Conservation (phyloP, 169 alveolate species). For the Eimeria falciformis region DNA sequence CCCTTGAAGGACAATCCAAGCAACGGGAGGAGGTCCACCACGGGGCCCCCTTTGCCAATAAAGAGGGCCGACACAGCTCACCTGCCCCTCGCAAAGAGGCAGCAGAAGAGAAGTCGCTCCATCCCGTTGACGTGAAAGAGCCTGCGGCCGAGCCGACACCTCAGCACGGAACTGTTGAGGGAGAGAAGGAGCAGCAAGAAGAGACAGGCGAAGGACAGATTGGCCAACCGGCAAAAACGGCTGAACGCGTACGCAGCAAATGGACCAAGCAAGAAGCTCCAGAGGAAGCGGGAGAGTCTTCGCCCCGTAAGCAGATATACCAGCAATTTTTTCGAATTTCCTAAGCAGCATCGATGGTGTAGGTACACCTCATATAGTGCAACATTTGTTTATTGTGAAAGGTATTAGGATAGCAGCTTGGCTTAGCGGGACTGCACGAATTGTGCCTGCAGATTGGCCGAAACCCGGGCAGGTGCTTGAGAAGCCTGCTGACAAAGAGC, state of each 20-base stretch:
- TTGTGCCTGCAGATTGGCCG: conserved; percentile 70
- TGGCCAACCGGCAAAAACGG: not conserved
- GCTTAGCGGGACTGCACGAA: too few relatives aligned
- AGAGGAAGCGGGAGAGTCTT: not conserved
- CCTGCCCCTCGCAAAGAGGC: not conserved
- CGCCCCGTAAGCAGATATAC: not conserved
- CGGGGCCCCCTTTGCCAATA: not conserved
- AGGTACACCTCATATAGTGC: not conserved
- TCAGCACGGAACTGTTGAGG: conserved; percentile 25
- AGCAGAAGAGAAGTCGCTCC: not conserved
- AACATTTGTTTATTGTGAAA: not conserved
- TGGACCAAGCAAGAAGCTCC: not conserved
- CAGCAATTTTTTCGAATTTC: too few relatives aligned
- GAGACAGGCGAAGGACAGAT: not conserved
- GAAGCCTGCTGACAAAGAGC: conserved; percentile 24
- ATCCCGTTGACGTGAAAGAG: not conserved
- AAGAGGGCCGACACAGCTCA: not conserved
- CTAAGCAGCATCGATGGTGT: not conserved
- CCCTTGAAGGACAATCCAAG: not conserved
- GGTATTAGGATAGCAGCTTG: too few relatives aligned
- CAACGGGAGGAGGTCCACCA: not conserved
- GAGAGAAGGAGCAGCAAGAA: conserved; percentile 12
- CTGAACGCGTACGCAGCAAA: not conserved
- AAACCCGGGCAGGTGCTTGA: conserved; percentile 64
- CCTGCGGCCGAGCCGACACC: not conserved